Conservation (phyloP, 768 basidiomycete genomes). For the Dentipellis sp. region DNA sequence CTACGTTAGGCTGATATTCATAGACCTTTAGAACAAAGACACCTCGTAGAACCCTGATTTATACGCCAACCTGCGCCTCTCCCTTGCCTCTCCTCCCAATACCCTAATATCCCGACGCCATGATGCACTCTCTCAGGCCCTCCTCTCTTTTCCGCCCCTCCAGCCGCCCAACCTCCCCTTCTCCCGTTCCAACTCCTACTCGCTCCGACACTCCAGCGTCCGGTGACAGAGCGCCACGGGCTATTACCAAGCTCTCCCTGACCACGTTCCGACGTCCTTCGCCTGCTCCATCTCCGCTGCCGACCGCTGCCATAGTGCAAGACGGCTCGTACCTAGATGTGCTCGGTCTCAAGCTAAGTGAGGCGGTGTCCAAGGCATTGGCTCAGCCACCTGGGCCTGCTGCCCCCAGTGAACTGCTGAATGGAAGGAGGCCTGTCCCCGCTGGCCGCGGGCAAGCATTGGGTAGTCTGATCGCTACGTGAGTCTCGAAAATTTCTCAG, state of each 20-base stretch:
- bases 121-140: slow-evolving; percentile 62
- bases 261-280: slow-evolving; percentile 50
- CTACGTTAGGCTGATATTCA: slow-evolving; percentile 19
- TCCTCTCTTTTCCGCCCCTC: slow-evolving; percentile 57
- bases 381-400: slow-evolving; percentile 53
- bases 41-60: slow-evolving; percentile 4
- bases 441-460: slow-evolving; percentile 58
- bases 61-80: slow-evolving; percentile 15
- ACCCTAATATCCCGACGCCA: slow-evolving; percentile 13
- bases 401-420: slow-evolving; percentile 40
- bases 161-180: slow-evolving; percentile 56
- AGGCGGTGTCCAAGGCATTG: slow-evolving; percentile 72
- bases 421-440: slow-evolving; percentile 67
- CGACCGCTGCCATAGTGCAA: slow-evolving; percentile 43
- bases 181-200: slow-evolving; percentile 27
- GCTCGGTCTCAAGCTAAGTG: slow-evolving; percentile 68
- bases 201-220: neutral
- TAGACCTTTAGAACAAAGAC: slow-evolving; percentile 11
- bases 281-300: slow-evolving; percentile 27
- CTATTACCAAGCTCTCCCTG: slow-evolving; percentile 51
- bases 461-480: slow-evolving; percentile 65
- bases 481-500: slow-evolving; percentile 22
- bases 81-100: slow-evolving; percentile 5
- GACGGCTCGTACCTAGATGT: slow-evolving; percentile 77
- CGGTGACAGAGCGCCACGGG: slow-evolving; percentile 37